Conservation (phyloP, 768 basidiomycete genomes). For the Trametes cubensis region DNA sequence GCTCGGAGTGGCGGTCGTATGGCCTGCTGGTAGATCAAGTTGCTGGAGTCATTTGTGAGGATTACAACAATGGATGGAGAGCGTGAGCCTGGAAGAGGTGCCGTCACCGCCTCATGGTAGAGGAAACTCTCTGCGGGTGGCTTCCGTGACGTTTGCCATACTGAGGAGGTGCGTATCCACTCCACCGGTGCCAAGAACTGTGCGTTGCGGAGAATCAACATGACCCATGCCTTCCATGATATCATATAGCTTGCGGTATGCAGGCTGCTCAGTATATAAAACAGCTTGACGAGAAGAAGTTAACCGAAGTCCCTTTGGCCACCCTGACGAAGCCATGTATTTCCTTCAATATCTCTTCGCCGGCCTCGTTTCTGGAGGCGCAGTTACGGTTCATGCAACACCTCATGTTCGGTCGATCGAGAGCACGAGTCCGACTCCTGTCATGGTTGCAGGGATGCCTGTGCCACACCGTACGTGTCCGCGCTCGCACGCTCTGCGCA, state of each 20-base stretch:
- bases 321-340: background rate
- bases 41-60: no score
- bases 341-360: background rate
- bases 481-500: background rate
- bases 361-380: background rate
- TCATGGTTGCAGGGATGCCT: background rate
- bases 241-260: background rate
- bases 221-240: background rate
- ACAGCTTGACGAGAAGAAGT: no score
- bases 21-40: no score
- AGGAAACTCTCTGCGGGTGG: background rate
- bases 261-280: no score
- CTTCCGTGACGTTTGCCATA: background rate
- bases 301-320: background rate
- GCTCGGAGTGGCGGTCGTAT: no score
- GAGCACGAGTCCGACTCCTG: background rate
- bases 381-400: background rate
- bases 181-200: background rate
- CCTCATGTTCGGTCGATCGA: background rate
- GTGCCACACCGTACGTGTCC: slow-evolving; percentile 17
- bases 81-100: no score
- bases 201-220: background rate
- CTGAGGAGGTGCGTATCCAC: background rate
- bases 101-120: background rate
- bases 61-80: no score